Conservation (phyloP, 352 stramenopile genomes). For the Pythium plurisporium region DNA sequence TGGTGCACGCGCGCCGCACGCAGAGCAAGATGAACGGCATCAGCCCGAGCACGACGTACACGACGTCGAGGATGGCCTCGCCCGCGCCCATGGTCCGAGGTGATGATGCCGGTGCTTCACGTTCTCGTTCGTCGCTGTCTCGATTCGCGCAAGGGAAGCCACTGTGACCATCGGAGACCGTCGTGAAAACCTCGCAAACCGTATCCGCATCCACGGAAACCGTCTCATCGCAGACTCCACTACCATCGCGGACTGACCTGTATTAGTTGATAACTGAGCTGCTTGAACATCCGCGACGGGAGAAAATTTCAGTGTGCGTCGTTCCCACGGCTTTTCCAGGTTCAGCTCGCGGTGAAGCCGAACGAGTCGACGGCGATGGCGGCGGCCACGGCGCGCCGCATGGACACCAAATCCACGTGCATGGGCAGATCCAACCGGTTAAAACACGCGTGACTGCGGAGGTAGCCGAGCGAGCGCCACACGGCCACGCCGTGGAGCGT, state of each 20-base stretch:
- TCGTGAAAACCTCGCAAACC: no score
- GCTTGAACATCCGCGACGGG: not conserved
- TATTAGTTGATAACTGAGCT: no score
- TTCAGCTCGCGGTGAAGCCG: conserved; percentile 11
- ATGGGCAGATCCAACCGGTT: conserved; percentile 7
- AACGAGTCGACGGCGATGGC: not conserved
- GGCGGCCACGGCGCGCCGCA: conserved; percentile 3
- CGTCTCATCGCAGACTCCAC: no score
- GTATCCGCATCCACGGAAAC: no score
- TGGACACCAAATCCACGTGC: not conserved
- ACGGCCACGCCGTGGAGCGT: conserved; percentile 15
- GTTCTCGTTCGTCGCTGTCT: no score
- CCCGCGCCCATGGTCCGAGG: not conserved
- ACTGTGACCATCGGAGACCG: no score
- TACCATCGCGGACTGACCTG: no score
- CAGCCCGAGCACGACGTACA: conserved; percentile 15
- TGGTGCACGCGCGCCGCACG: conserved; percentile 10
- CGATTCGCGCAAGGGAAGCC: no score
- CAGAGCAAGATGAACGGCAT: conserved; percentile 16
- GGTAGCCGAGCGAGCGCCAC: conserved; percentile 23
- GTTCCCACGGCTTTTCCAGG: not conserved
- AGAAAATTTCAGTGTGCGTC: not conserved
- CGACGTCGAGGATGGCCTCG: not conserved
- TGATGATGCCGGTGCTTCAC: no score
- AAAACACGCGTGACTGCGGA: conserved; percentile 35